Evolutionary conservation across 2,329 filamentous ascomycete species (phyloP).

Genomic region (Zalaria obscura): DNA sequence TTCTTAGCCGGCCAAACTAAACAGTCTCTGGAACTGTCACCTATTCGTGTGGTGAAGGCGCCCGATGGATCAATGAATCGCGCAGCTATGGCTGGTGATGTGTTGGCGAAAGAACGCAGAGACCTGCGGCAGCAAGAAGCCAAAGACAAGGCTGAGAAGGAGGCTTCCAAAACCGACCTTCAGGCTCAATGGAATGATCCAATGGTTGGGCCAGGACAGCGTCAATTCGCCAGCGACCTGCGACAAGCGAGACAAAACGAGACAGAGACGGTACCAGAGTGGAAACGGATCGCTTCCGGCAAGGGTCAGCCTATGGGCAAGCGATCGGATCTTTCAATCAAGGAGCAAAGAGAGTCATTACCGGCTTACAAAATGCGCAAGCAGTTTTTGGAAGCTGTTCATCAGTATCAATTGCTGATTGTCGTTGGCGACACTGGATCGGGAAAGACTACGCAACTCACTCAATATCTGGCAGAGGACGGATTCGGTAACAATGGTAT

Average conservation of each 20-base stretch:
- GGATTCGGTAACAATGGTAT: conserved; percentile 79
- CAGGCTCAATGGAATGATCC: conserved; percentile 92
- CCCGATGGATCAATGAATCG: conserved; percentile 97
- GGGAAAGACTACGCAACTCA: conserved; percentile 92
- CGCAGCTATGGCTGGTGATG: conserved; percentile 85
- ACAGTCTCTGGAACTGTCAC: conserved; percentile 84
- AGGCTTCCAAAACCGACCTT: conserved; percentile 65
- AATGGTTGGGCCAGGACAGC: conserved; percentile 73
- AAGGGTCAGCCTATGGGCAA: conserved; percentile 74
- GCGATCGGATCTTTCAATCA: conserved; percentile 81
- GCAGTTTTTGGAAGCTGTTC: conserved; percentile 75
- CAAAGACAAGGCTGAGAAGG: conserved; percentile 62
- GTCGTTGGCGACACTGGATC: conserved; percentile 96
- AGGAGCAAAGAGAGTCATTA: conserved; percentile 79
- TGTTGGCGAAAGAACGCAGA: conserved; percentile 75
- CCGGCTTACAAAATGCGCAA: conserved; percentile 82
- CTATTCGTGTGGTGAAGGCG: conserved; percentile 91
- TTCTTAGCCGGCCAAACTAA: conserved; percentile 95
- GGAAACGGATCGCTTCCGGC: conserved; percentile 66
- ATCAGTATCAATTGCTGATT: conserved; percentile 80
- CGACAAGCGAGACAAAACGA: conserved; percentile 50
- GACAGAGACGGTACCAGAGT: conserved; percentile 66
- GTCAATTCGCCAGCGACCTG: conserved; percentile 80
- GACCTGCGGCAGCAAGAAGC: conserved; percentile 81
- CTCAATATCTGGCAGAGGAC: conserved; percentile 85